Evolutionary conservation across 1,284 basidiomycete genomes (phyloP).

Genomic region (Ustilago loliicola): DNA sequence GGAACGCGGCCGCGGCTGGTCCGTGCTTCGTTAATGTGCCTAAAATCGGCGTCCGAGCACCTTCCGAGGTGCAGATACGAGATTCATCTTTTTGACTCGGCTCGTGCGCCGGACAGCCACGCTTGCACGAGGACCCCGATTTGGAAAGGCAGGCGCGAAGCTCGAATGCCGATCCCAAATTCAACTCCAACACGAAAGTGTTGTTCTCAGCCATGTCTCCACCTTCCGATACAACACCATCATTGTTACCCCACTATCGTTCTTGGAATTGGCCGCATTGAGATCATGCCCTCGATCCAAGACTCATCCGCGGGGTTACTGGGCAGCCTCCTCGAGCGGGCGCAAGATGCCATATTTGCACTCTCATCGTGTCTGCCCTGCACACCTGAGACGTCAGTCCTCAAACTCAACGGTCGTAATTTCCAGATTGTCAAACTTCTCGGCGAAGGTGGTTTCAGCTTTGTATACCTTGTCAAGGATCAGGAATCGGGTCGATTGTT

Average conservation of each 20-base stretch:
- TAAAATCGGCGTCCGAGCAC: neutral
- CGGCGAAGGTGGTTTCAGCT: slow-evolving; percentile 69
- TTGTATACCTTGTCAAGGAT: slow-evolving; percentile 69
- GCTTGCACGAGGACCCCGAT: neutral
- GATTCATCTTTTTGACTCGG: neutral
- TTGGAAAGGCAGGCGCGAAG: neutral
- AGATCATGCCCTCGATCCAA: slow-evolving; percentile 41
- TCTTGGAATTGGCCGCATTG: neutral
- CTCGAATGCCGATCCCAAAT: neutral
- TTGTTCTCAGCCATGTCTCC: slow-evolving; percentile 26
- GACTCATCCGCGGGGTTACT: slow-evolving; percentile 28
- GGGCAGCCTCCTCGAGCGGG: slow-evolving; percentile 42
- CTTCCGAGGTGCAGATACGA: neutral
- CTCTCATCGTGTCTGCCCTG: slow-evolving; percentile 59
- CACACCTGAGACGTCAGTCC: slow-evolving; percentile 44
- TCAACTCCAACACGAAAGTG: too few species aligned
- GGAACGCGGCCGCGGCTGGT: slow-evolving; percentile 35
- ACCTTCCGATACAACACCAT: slow-evolving; percentile 1
- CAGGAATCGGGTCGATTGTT: slow-evolving; percentile 61
- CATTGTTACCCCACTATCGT: neutral
- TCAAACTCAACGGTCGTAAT: slow-evolving; percentile 65
- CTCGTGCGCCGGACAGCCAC: slow-evolving; percentile 9
- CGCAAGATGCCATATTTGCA: slow-evolving; percentile 60
- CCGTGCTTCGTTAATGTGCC: slow-evolving; percentile 12
- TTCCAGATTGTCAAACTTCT: slow-evolving; percentile 66